phyloP scores from a whole-genome alignment of 192 early-diverging fungal species.

The Phycomyces blakesleeanus region DNA sequence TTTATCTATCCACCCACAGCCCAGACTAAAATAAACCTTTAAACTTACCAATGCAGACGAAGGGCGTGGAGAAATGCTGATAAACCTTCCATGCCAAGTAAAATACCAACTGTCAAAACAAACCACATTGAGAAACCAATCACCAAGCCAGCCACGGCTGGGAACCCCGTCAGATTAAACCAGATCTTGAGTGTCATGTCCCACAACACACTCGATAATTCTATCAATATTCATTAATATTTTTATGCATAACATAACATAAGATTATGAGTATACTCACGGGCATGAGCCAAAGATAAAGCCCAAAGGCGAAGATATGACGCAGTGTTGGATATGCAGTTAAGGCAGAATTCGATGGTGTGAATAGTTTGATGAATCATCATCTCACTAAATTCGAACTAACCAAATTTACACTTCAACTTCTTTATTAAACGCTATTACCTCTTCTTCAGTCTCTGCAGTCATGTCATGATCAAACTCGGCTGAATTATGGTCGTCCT shows the following conservation, averaged over 20 bases:
- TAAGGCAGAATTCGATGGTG: slow-evolving; percentile 96
- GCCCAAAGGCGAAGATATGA: slow-evolving; percentile 99
- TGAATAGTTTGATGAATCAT: slow-evolving; percentile 98
- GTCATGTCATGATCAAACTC: slow-evolving; percentile 58
- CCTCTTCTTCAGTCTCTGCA: slow-evolving; percentile 24
- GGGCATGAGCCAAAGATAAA: slow-evolving; percentile 94
- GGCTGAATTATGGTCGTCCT: slow-evolving; percentile 15
- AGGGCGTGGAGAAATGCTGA: slow-evolving; percentile 87
- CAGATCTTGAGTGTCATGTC: slow-evolving; percentile 76
- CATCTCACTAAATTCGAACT: slow-evolving; percentile 93
- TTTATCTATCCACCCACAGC: too few species aligned
- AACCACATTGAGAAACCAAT: slow-evolving; percentile 90
- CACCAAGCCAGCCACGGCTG: slow-evolving; percentile 69
- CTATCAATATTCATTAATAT: background rate
- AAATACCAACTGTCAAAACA: slow-evolving; percentile 68
- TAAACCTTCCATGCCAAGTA: slow-evolving; percentile 84
- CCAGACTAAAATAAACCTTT: background rate
- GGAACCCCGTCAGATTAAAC: slow-evolving; percentile 42
- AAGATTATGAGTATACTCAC: slow-evolving; percentile 1
- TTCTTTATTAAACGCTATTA: background rate
- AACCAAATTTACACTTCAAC: slow-evolving; percentile 25
- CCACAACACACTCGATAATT: slow-evolving; percentile 96
- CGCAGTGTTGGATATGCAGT: slow-evolving; percentile 96
- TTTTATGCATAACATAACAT: too few species aligned
- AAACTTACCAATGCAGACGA: slow-evolving; percentile 79